These are phyloP conservation scores for Vanrija sp. DNA, from an alignment of 1,284 basidiomycete species.

Conservation along the genomic window DNA sequence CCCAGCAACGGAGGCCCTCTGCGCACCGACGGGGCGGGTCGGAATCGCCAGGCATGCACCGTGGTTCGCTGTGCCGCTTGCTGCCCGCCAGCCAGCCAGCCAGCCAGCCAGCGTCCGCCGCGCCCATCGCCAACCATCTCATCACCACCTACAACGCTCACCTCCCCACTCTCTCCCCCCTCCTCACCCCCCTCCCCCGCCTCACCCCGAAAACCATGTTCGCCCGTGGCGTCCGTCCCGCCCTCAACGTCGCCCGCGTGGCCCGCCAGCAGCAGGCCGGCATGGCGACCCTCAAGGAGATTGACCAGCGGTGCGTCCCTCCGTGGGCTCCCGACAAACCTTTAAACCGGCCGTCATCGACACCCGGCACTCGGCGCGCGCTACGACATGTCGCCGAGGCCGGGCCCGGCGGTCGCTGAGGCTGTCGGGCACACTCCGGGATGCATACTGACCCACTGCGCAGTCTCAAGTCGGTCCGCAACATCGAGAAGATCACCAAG, in stretches of 20 bases:
- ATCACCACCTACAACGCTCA: neutral
- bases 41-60: too few species aligned
- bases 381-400: neutral
- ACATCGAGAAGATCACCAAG: conserved; percentile 99
- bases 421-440: neutral
- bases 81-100: too few species aligned
- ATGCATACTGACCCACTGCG: neutral
- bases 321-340: neutral
- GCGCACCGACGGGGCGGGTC: too few species aligned
- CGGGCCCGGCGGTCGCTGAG: too few species aligned
- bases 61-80: too few species aligned
- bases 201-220: conserved; percentile 34
- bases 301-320: conserved; percentile 71
- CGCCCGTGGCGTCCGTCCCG: conserved; percentile 62
- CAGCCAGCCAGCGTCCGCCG: neutral
- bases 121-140: neutral
- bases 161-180: conserved; percentile 19
- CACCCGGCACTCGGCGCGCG: conserved; percentile 48
- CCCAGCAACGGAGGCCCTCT: too few species aligned
- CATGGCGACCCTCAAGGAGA: conserved; percentile 96
- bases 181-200: conserved; percentile 10
- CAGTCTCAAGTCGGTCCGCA: conserved; percentile 81
- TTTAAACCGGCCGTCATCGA: neutral
- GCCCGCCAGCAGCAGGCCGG: conserved; percentile 64
- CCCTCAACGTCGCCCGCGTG: conserved; percentile 54